Percentiles rank a stretch among this genome's conserved stretches.
phyloP scores from a whole-genome alignment of 768 basidiomycete species.

The Hydnum rufescens region DNA sequence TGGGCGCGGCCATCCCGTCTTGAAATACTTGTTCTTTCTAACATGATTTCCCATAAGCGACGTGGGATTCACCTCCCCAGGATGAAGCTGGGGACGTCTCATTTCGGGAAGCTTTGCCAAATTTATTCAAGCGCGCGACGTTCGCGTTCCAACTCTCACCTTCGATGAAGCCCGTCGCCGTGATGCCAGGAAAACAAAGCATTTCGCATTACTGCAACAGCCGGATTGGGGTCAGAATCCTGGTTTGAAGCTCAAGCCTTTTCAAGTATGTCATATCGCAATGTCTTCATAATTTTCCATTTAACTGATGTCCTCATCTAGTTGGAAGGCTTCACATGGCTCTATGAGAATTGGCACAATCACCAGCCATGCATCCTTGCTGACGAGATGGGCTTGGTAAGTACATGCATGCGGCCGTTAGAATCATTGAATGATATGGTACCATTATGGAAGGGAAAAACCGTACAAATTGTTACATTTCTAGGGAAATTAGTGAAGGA shows the following conservation, averaged over 20 bases:
- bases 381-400: constrained; percentile 91
- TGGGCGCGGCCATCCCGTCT: constrained; percentile 23
- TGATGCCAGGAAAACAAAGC: constrained; percentile 26
- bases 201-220: constrained; percentile 15
- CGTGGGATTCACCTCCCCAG: constrained; percentile 76
- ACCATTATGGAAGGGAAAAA: constrained; percentile 44
- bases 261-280: constrained; percentile 51
- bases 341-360: constrained; percentile 76
- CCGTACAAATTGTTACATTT: constrained; percentile 78
- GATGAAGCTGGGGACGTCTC: constrained; percentile 38
- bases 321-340: constrained; percentile 71
- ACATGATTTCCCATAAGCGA: constrained; percentile 29
- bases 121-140: constrained; percentile 40
- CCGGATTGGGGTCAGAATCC: constrained; percentile 28
- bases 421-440: neutral
- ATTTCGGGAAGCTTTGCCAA: constrained; percentile 47
- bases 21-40: no score
- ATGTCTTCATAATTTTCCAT: neutral
- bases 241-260: constrained; percentile 50
- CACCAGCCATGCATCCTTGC: constrained; percentile 74
- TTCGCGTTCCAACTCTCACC: constrained; percentile 35
- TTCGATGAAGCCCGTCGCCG: constrained; percentile 25
- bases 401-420: constrained; percentile 8
- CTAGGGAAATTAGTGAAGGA: constrained; percentile 42
- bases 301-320: constrained; percentile 16